Conservation (phyloP, 176 grass and related monocot genomes). For the maize (Zea mays) region DNA sequence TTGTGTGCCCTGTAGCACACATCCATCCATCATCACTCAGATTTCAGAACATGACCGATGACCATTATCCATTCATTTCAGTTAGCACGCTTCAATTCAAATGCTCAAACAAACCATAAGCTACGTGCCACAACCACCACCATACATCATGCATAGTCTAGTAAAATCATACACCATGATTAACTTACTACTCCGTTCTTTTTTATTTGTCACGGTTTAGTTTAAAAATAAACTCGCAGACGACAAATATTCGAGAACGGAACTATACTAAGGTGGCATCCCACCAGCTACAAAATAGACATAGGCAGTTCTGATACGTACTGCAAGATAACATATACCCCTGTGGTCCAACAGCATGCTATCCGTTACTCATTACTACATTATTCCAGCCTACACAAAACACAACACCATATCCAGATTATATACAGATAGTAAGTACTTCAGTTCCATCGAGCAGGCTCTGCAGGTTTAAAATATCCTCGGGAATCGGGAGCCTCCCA, state of each 20-base stretch:
- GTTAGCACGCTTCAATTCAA: neutral
- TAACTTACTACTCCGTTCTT: neutral
- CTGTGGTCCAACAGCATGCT: neutral
- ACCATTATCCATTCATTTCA: neutral
- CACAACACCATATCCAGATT: conserved; percentile 17
- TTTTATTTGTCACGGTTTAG: too few species aligned
- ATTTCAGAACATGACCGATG: neutral
- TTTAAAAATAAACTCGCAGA: too few species aligned
- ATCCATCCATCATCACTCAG: neutral
- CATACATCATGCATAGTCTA: neutral
- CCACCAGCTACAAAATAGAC: neutral
- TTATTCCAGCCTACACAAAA: conserved; percentile 28
- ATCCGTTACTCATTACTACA: neutral
- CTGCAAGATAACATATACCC: neutral
- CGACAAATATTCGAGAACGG: too few species aligned
- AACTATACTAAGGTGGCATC: neutral
- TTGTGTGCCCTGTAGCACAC: neutral
- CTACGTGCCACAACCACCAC: neutral
- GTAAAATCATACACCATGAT: conserved; percentile 17
- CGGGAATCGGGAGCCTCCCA: neutral
- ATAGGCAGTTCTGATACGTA: neutral
- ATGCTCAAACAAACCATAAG: neutral
- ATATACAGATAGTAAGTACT: conserved; percentile 8
- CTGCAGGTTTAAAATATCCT: neutral
- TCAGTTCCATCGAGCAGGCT: neutral